Percentiles rank a stretch among this genome's conserved stretches.
Evolutionary conservation across 1,139 yeast genomes (phyloP).

Genomic region (Tardiomyces blankii): DNA sequence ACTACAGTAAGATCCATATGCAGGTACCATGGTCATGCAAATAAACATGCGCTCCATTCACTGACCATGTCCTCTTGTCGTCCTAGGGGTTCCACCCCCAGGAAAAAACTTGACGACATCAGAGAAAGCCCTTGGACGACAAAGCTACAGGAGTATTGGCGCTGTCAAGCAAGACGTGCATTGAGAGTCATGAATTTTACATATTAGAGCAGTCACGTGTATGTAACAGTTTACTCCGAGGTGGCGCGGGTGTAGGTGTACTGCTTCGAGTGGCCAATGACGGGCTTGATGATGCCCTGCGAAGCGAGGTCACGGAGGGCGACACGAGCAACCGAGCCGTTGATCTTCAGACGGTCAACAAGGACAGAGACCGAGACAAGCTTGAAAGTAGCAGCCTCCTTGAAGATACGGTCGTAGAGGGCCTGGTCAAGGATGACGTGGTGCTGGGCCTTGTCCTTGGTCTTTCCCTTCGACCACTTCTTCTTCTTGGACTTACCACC

Average conservation of each 20-base stretch:
- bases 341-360: conserved; percentile 98
- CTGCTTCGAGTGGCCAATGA: conserved; percentile 94
- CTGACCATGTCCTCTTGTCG: no score
- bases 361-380: conserved; percentile 95
- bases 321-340: conserved; percentile 98
- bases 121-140: no score
- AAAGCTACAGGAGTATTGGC: no score
- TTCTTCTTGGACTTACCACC: conserved; percentile 99
- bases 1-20: no score
- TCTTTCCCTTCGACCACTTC: conserved; percentile 99
- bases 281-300: conserved; percentile 92
- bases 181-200: background rate
- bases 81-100: no score
- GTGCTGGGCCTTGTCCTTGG: conserved; percentile 99
- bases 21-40: no score
- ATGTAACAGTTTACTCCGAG: conserved; percentile 2
- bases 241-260: conserved; percentile 55
- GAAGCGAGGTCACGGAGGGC: conserved; percentile 94
- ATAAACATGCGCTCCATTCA: no score
- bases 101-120: no score
- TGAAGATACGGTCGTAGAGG: conserved; percentile 96
- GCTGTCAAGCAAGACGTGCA: background rate
- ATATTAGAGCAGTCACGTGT: background rate
- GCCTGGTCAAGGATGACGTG: conserved; percentile 96
- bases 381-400: conserved; percentile 99